Evolutionary conservation across 768 basidiomycete genomes (phyloP).

Genomic region (Boletales sp.): DNA sequence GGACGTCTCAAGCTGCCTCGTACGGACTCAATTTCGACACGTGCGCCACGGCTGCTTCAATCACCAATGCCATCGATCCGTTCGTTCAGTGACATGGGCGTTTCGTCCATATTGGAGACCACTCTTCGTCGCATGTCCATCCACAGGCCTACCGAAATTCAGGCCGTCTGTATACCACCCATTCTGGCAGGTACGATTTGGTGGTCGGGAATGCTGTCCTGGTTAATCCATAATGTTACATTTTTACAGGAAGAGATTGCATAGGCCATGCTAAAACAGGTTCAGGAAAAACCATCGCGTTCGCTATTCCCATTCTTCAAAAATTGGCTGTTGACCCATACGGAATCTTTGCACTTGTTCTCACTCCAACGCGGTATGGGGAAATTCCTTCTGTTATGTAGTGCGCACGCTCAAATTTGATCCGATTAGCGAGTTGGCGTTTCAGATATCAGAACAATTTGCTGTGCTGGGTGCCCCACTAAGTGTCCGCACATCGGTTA

Average conservation of each 20-base stretch:
- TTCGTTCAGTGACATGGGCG: conserved; percentile 56
- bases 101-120: conserved; percentile 54
- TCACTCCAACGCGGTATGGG: conserved; percentile 90
- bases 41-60: conserved; percentile 5
- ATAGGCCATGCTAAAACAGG: conserved; percentile 98
- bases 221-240: not conserved
- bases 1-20: conserved; percentile 21
- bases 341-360: conserved; percentile 87
- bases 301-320: conserved; percentile 93
- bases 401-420: not conserved
- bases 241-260: conserved; percentile 80
- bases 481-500: conserved; percentile 78
- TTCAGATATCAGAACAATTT: conserved; percentile 97
- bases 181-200: conserved; percentile 64
- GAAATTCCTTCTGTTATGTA: not conserved
- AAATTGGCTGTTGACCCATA: conserved; percentile 85
- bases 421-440: conserved; percentile 79
- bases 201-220: not conserved
- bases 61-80: conserved; percentile 9
- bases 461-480: conserved; percentile 81
- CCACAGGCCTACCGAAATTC: conserved; percentile 78
- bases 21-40: conserved; percentile 12
- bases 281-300: conserved; percentile 96
- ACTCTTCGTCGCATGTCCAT: conserved; percentile 85
- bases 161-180: conserved; percentile 85